Conservation (phyloP, 345 rosid species). For the Melaleuca alternifolia region DNA sequence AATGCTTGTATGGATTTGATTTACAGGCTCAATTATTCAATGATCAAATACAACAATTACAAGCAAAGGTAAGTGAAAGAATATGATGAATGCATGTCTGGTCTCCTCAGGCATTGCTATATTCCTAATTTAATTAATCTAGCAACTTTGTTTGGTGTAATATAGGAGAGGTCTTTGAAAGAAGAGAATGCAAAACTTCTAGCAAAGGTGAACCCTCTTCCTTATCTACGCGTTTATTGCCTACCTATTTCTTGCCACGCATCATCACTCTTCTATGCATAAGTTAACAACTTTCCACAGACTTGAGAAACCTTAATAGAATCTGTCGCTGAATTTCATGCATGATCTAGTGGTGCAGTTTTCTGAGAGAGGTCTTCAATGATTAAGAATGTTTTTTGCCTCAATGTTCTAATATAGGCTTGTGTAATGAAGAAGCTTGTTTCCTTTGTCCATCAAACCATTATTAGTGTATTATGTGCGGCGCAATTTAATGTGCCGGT, state of each 20-base stretch:
- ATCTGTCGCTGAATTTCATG: not conserved
- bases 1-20: not conserved
- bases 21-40: conserved; percentile 30
- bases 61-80: conserved; percentile 24
- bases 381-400: not conserved
- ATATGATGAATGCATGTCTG: not conserved
- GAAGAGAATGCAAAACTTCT: conserved; percentile 33
- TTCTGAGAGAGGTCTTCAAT: not conserved
- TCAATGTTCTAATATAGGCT: not conserved
- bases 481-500: not conserved
- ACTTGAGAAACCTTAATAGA: not conserved
- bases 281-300: not conserved
- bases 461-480: not conserved
- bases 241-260: not conserved
- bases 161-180: conserved; percentile 36
- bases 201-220: conserved; percentile 21
- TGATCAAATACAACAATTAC: conserved; percentile 32
- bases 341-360: too few relatives aligned
- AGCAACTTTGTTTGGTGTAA: not conserved
- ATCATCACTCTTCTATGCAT: not conserved
- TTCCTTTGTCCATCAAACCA: not conserved
- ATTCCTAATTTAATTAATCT: not conserved
- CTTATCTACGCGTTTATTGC: not conserved
- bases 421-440: not conserved
- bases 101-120: not conserved